Percentiles rank a stretch among this genome's conserved stretches.
Evolutionary conservation across 768 basidiomycete species (phyloP).

Genomic region (Fomitopsis pulvina): DNA sequence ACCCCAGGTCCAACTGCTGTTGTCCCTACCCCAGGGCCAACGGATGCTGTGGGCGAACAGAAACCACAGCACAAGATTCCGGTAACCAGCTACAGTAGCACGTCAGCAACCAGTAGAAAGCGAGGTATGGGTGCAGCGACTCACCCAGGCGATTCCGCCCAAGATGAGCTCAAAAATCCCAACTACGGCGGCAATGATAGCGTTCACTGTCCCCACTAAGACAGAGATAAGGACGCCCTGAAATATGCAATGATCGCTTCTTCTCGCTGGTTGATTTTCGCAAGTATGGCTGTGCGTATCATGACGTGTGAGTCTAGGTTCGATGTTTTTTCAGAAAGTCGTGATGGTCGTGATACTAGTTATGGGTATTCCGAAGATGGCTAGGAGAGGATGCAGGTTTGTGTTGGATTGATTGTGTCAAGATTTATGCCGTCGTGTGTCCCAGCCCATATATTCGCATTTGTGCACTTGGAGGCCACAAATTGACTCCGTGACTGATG

Average conservation of each 20-base stretch:
- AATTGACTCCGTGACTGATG: too few relatives aligned
- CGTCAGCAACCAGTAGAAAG: neutral
- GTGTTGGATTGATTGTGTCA: too few relatives aligned
- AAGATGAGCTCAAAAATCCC: slow-evolving; percentile 5
- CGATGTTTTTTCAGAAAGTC: too few relatives aligned
- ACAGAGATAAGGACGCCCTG: slow-evolving; percentile 10
- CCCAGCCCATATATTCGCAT: too few relatives aligned
- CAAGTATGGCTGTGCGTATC: neutral
- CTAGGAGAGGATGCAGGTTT: too few relatives aligned
- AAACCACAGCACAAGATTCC: slow-evolving; percentile 10
- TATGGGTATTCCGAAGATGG: too few relatives aligned
- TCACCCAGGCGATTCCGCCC: slow-evolving; percentile 5
- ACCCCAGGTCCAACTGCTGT: slow-evolving; percentile 3
- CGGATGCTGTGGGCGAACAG: neutral
- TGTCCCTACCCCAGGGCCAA: neutral
- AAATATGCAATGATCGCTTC: neutral
- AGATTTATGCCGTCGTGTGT: too few relatives aligned
- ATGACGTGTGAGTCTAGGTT: too few relatives aligned
- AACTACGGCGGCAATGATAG: slow-evolving; percentile 6
- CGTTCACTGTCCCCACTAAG: slow-evolving; percentile 6
- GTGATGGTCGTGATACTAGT: slow-evolving; percentile 1
- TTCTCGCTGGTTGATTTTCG: neutral
- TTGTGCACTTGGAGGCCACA: too few relatives aligned
- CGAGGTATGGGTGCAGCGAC: neutral
- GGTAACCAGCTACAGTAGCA: slow-evolving; percentile 1